Base-by-base conservation (phyloP, 2,329 filamentous ascomycete species). In the Aspergillus candidus region DNA sequence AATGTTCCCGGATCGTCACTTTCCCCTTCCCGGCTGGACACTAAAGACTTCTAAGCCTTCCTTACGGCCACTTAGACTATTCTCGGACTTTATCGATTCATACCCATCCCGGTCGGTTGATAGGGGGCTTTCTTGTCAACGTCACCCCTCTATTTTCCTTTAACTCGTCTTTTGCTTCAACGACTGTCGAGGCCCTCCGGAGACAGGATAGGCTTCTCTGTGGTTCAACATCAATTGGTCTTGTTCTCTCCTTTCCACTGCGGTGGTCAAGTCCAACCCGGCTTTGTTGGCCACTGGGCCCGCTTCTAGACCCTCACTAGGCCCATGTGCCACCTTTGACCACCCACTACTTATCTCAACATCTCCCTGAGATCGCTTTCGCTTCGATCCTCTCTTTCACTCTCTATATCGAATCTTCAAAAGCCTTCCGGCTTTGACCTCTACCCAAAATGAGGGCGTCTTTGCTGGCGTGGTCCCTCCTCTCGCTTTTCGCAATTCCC, bases 391-490 rank as follows among this genome's bases (percentile, higher is more conserved):
- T 44, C 48, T 45, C 27, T 55, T 39, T 40, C 52, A 11, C 48
- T 38, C 40, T 38, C 41, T 35, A 22, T 35, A 35, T 42, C 39
- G 32, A 38, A 15, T 32, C n/a, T n/a, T n/a, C 13, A 18, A 42
- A 48, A 49, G 50, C 50, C 52, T 34, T 32, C 38, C 32, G 35
- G 43, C 50, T 55, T 57, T 51, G 48, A 44, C 40, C 33, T 40
- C 22, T 37, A 41, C 42, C 50, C 60, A 67, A 31, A 38, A 69
- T 69, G 66, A 66, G 58, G 54, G 40, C 58, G n/a, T 63, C 65
- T 31, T 58, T 63, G 53, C 49, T 68, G 50, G 51, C 57, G 40
- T 67, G 52, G 61, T 67, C 64, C 44, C 57, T 68, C 42, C 53
- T 67, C 38, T 67, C 64, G 42, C 53, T 68, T 44, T 52, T 66